These are phyloP conservation scores for Borovskyia barvae DNA, from an alignment of 208 protist genomes.

Conservation along the genomic window DNA sequence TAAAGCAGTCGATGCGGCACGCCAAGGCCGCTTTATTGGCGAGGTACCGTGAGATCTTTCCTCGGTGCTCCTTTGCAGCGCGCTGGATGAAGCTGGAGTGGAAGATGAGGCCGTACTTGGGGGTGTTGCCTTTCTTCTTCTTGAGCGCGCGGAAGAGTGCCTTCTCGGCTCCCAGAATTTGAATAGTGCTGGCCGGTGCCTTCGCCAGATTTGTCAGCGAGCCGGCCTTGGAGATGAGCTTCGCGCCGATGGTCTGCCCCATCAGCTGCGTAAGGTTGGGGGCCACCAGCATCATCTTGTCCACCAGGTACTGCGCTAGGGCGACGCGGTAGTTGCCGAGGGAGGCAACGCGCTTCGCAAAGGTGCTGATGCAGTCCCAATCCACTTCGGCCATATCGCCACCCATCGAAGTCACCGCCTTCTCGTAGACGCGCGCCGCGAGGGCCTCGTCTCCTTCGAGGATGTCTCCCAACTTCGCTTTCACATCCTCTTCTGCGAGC, in stretches of 20 bases:
- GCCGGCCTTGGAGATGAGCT: conserved; percentile 98
- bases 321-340: conserved; percentile 91
- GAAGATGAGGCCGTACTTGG: conserved; percentile 99
- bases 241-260: conserved; percentile 98
- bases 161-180: conserved; percentile 99
- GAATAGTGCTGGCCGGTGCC: conserved; percentile 99
- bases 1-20: conserved; percentile 97
- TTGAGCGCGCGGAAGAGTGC: conserved; percentile 99
- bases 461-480: conserved; percentile 72
- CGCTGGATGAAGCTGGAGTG: conserved; percentile 97
- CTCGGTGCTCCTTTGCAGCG: conserved; percentile 97
- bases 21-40: conserved; percentile 99
- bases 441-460: conserved; percentile 82
- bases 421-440: conserved; percentile 87
- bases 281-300: conserved; percentile 96
- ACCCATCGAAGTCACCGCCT: conserved; percentile 97
- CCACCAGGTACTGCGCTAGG: conserved; percentile 95
- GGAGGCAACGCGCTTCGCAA: conserved; percentile 93
- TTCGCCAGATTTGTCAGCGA: conserved; percentile 99
- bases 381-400: conserved; percentile 96
- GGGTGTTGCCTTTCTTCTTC: conserved; percentile 98
- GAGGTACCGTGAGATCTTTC: conserved; percentile 97
- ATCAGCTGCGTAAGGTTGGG: conserved; percentile 98
- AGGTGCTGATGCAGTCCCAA: conserved; percentile 94
- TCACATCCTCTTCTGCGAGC: conserved; percentile 69